Evolutionary conservation across 495 filamentous ascomycete species (phyloP).

Genomic region (Xylaria telfairii): DNA sequence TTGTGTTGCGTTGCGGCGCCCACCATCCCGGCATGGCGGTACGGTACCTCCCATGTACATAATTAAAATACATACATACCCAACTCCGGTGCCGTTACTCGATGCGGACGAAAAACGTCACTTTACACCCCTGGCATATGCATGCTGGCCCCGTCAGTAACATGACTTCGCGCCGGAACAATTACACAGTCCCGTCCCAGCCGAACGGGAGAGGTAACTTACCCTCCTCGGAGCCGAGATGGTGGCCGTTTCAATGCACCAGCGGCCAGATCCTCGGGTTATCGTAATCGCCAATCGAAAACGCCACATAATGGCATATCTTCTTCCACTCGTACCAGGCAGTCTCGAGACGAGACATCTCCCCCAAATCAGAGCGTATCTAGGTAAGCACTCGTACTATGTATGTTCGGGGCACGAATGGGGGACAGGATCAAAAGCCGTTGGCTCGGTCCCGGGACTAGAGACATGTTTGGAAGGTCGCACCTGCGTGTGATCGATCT

Average conservation of each 20-base stretch:
- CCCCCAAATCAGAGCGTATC: background rate
- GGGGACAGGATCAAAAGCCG: background rate
- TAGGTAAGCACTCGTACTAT: background rate
- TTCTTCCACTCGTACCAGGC: background rate
- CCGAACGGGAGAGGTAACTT: background rate
- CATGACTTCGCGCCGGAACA: background rate
- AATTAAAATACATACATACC: background rate
- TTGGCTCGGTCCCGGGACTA: conserved; percentile 19
- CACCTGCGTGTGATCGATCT: conserved; percentile 22
- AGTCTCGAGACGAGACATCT: background rate
- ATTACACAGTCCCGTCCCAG: background rate
- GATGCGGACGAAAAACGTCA: background rate
- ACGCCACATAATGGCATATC: conserved; percentile 6
- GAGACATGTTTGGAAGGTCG: background rate
- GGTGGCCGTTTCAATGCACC: background rate
- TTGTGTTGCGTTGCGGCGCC: too few relatives aligned
- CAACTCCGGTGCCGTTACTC: background rate
- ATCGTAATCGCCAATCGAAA: background rate
- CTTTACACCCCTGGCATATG: background rate
- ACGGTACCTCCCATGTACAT: background rate
- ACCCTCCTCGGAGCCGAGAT: background rate
- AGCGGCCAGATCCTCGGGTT: background rate
- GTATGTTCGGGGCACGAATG: background rate
- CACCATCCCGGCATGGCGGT: conserved; percentile 16
- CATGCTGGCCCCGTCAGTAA: background rate